Base-by-base conservation (phyloP, 1,284 basidiomycete species). In the Anthracocystis walkeri region DNA sequence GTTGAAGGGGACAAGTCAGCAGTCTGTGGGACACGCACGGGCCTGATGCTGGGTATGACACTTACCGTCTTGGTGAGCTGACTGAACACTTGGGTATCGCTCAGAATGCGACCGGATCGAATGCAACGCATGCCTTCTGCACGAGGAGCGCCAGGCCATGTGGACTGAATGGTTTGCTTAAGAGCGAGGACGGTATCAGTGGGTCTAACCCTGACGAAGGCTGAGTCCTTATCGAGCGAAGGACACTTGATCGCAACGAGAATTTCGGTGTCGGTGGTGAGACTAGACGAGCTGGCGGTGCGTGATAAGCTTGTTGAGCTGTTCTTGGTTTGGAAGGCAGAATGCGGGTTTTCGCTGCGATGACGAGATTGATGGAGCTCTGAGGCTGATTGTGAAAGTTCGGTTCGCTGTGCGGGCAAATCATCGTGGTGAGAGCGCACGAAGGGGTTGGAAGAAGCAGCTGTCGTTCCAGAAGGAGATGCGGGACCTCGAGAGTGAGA, bases 81-180 rank as follows among this genome's bases (percentile, higher is more conserved):
- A 2, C 48, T 42, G 29, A 80, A 66, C 29, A 65, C 23, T 27
- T 77, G 64, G 14, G 48, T 48, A 27, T 81, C 79, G 14, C 40
- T 21, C 10, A 84, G 58, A 4, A 82, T 58, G 21, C 77, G 71
- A 53, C 82, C 82, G 2, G 72, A 60, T 20, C 71, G 48, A 23
- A 84, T 82, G 52, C 69, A 80, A 41, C 82, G 77, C 66, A 84
- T 81, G 25, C 80, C 82, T 3, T 64, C 56, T 8, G 76, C 58
- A 3, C 63, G 58, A 33, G 74, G 81, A 52, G 55, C 65, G 27
- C 75, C 80, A 20, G 64, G 54, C 80, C 78, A 80, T 18, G 70
- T 62, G 4, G 25, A 41, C 20, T 78, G 42, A 12, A 84, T 71
- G n/a, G 16, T 49, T 29, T 59, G 61, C 61, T 84, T 82, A 54